phyloP scores from a whole-genome alignment of 345 rosid species.

The Euphorbia pulcherrima region DNA sequence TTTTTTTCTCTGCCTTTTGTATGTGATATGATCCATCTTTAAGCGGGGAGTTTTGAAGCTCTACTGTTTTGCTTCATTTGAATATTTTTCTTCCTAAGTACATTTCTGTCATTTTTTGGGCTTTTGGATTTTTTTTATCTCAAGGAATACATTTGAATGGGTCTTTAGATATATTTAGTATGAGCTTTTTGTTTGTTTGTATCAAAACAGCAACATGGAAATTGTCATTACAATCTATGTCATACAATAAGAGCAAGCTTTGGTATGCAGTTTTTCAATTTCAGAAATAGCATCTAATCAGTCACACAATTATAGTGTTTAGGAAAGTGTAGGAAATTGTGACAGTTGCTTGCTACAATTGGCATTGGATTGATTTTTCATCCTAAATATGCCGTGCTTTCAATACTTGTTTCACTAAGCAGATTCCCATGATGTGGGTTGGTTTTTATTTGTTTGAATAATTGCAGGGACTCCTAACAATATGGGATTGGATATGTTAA shows the following conservation, averaged over 20 bases:
- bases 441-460: neutral
- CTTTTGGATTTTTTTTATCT: too few relatives aligned
- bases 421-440: too few relatives aligned
- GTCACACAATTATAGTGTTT: neutral
- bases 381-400: too few relatives aligned
- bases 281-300: neutral
- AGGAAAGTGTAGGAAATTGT: neutral
- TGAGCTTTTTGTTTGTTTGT: neutral
- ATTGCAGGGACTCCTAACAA: constrained; percentile 50
- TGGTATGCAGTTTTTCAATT: neutral
- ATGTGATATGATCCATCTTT: neutral
- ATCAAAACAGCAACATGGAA: too few relatives aligned
- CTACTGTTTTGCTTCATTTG: too few relatives aligned
- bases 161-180: neutral
- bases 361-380: constrained; percentile 4
- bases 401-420: too few relatives aligned
- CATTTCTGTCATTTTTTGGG: too few relatives aligned
- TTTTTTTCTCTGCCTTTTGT: neutral
- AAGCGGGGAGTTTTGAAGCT: too few relatives aligned
- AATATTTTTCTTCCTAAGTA: too few relatives aligned
- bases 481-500: constrained; percentile 52
- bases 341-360: neutral
- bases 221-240: too few relatives aligned
- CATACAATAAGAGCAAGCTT: too few relatives aligned
- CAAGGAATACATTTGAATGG: neutral